Evolutionary conservation across 352 stramenopile species (phyloP).

Genomic region (Aphanomyces cochlioides): DNA sequence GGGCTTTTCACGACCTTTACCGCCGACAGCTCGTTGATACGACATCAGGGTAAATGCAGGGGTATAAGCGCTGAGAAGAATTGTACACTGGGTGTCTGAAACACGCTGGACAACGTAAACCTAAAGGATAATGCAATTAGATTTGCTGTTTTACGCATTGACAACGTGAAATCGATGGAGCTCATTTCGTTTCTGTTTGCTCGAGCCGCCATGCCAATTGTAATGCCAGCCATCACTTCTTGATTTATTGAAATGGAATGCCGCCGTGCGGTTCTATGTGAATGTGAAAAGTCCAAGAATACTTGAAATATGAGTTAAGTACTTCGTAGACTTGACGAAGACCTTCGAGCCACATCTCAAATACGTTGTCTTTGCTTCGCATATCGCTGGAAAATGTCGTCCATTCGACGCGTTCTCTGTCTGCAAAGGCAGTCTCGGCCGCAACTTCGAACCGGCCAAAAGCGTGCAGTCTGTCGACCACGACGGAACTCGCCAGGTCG

Average conservation of each 20-base stretch:
- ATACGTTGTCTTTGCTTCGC: neutral
- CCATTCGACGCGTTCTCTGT: neutral
- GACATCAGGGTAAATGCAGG: slow-evolving; percentile 3
- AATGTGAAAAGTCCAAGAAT: neutral
- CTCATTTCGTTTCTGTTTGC: slow-evolving; percentile 9
- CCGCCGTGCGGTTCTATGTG: neutral
- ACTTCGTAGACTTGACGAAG: neutral
- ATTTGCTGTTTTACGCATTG: neutral
- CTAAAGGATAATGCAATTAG: slow-evolving; percentile 6
- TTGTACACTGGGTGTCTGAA: neutral
- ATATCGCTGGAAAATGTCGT: slow-evolving; percentile 16
- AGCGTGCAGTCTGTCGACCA: neutral
- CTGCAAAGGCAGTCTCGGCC: neutral
- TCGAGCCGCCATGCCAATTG: slow-evolving; percentile 11
- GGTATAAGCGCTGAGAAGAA: neutral
- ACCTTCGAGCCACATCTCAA: slow-evolving; percentile 16
- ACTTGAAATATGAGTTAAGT: neutral
- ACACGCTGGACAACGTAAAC: slow-evolving; percentile 1
- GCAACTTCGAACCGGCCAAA: slow-evolving; percentile 20
- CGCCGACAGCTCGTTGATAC: neutral
- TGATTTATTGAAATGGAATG: slow-evolving; percentile 21
- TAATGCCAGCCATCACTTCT: slow-evolving; percentile 27
- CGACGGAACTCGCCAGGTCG: neutral
- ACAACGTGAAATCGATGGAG: slow-evolving; percentile 12
- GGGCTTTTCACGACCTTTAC: neutral